Conservation (phyloP, 2,329 filamentous ascomycete species). For the Claviceps monticola region DNA sequence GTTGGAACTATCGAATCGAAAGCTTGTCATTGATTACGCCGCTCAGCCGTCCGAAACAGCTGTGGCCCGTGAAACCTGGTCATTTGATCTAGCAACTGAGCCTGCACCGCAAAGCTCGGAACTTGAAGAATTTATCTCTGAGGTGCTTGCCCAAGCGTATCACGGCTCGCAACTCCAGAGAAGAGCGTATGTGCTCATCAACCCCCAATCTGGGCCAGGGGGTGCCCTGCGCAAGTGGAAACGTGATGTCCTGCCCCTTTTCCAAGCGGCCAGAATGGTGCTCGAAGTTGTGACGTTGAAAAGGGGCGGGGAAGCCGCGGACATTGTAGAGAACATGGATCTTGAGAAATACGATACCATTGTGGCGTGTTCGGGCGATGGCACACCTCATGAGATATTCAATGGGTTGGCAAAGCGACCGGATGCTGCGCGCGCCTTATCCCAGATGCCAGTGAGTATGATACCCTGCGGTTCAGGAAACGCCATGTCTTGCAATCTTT, state of each 20-base stretch:
- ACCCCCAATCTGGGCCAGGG: conserved; percentile 81
- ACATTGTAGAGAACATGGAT: conserved; percentile 63
- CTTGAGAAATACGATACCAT: conserved; percentile 73
- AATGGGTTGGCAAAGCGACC: conserved; percentile 71
- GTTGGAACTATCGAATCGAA: conserved; percentile 49
- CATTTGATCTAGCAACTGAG: conserved; percentile 28
- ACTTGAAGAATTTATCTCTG: conserved; percentile 47
- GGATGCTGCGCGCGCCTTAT: conserved; percentile 62
- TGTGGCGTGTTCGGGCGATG: conserved; percentile 83
- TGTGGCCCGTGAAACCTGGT: conserved; percentile 46
- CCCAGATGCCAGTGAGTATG: conserved; percentile 68
- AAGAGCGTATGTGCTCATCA: conserved; percentile 77
- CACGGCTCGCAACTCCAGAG: conserved; percentile 52
- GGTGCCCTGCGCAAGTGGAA: conserved; percentile 59
- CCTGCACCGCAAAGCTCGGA: conserved; percentile 19
- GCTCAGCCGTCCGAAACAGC: conserved; percentile 41
- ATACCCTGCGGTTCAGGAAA: conserved; percentile 91
- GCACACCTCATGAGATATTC: conserved; percentile 83
- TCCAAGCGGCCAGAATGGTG: conserved; percentile 66
- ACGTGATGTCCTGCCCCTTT: conserved; percentile 63
- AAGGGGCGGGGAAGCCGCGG: conserved; percentile 61
- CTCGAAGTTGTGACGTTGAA: conserved; percentile 62
- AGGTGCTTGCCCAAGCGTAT: conserved; percentile 58
- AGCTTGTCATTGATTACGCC: conserved; percentile 62
- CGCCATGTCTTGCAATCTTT: conserved; percentile 80